Evolutionary conservation across 306 rosid species (phyloP), one percentile per base, ranked within the genome.

Genomic region (Casuarina glauca): DNA sequence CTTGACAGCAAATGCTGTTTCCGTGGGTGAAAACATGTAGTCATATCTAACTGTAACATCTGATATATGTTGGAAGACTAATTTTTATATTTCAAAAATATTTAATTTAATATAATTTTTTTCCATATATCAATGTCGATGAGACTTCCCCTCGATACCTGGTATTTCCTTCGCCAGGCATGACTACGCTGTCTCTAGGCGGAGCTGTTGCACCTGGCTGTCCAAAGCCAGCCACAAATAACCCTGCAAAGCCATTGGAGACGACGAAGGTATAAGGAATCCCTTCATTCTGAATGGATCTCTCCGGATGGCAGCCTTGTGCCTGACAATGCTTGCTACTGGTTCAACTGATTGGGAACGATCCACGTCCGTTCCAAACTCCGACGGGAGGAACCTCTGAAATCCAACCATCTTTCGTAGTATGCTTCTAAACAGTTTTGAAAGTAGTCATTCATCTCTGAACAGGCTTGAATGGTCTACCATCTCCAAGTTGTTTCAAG

Each of bases 151-250:
- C 3, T 8, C 1, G 26, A 57, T 77, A 64, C 88, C 86, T 82
- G 13, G 80, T 78, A 49, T 87, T 82, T 67, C 90, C 88, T 68
- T 87, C 90, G 71, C 90, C 90, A 4, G 41, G 78, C 46, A 87
- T 49, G 64, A 32, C 26, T 26, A 26, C 32, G 1, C 32, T 26
- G 32, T 26, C 32, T 26, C 32, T 26, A 26, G 32, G 32, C 32
- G 32, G 32, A 26, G 32, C 81, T 26, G 77, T 79, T 77, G 13
- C 69, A 6, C 79, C 45, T 17, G 35, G 8, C 53, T 82, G 84
- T 54, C 84, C 78, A 5, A 82, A 53, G 64, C 72, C 79, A 43
- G 80, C 72, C 17, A 82, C 58, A 49, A 79, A 82, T 69, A 79
- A 79, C 11, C 80, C 80, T 16, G 82, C 73, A 49, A 85, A 80